A percentile compares a stretch with the other conserved stretches of the same genome.
Conservation (phyloP, 768 basidiomycete species). For the Termitomyces sp. region DNA sequence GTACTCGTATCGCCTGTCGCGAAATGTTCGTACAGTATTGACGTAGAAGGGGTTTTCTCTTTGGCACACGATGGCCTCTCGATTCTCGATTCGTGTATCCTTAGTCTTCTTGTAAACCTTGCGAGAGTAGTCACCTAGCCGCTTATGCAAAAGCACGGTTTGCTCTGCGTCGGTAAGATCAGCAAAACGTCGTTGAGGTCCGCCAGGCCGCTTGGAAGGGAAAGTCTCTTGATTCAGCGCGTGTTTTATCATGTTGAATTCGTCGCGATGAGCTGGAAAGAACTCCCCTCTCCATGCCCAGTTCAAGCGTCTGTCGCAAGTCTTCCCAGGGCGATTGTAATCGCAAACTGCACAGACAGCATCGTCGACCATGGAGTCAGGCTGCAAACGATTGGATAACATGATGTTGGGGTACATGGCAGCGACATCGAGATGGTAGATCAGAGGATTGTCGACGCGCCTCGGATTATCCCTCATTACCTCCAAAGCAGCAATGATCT, state of each 20-base stretch:
- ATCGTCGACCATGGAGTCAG: conserved; percentile 96
- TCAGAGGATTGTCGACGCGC: conserved; percentile 87
- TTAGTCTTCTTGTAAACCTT: conserved; percentile 99
- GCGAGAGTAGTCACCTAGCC: conserved; percentile 95
- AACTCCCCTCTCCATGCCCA: conserved; percentile 99
- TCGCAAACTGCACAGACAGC: conserved; percentile 97
- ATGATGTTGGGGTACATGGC: conserved; percentile 99
- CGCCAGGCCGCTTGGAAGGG: conserved; percentile 71
- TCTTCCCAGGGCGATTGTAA: conserved; percentile 93
- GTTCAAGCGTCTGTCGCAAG: conserved; percentile 86
- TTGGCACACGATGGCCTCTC: conserved; percentile 95
- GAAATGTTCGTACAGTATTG: conserved; percentile 94
- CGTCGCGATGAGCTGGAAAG: conserved; percentile 95
- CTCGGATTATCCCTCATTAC: conserved; percentile 87
- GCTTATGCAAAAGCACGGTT: conserved; percentile 89
- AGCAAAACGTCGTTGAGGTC: conserved; percentile 70
- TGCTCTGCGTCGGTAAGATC: conserved; percentile 85
- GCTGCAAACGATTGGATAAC: conserved; percentile 98
- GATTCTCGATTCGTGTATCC: conserved; percentile 91
- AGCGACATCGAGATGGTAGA: conserved; percentile 98
- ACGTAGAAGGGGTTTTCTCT: conserved; percentile 98
- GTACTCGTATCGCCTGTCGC: conserved; percentile 98
- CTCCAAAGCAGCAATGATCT: conserved; percentile 76
- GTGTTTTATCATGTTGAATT: conserved; percentile 98
- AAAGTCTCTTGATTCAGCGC: conserved; percentile 94